Evolutionary conservation across 1,284 basidiomycete genomes (phyloP), one percentile per base, ranked within the genome.

Genomic region (Naganishia sp.): DNA sequence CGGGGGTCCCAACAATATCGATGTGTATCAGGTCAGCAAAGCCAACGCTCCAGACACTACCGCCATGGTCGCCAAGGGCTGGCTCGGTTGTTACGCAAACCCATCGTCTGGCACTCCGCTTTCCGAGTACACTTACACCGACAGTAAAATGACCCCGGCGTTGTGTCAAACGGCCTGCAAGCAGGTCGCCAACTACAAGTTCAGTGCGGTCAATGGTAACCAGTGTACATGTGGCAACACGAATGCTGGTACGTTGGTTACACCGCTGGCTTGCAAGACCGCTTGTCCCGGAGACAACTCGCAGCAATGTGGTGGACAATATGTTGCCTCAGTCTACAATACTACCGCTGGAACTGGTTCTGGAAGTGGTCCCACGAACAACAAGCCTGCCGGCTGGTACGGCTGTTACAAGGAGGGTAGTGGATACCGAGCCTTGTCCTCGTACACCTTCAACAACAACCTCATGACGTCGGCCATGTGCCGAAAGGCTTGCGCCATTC

Each of bases 221-320:
- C 51, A 67, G 31, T 73, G 71, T 63, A 51, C 67, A 3, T 74
- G 74, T 60, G 73, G 72, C 17, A 57, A 67, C 52, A 63, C 69
- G 10, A 68, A 64, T 13, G 23, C 55, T 47, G 42, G 66, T 18
- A 45, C 23, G 6, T 47, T 67, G 25, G 23, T 70, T 11, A 68
- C 56, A 15, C 69, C 72, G 2, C 68, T 68, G 11, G 57, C 66
- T 39, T 77, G 75, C 66, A 71, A 57, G 32, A 56, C 52, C 15
- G 28, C 68, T 13, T 78, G 76, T 61, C 70, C 72, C 9, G 76
- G 76, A 23, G 71, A 75, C 62, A 63, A 67, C 9, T 51, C 65
- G 3, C 51, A 72, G 49, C 71, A 49, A 11, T 77, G 76, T 61
- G 76, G 76, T 31, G 72, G 67, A 3, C 50, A 21, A 23, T 70